Percentiles rank a stretch among this genome's conserved stretches.
Conservation (phyloP, 768 basidiomycete genomes). For the Rhodotorula babjevae region DNA sequence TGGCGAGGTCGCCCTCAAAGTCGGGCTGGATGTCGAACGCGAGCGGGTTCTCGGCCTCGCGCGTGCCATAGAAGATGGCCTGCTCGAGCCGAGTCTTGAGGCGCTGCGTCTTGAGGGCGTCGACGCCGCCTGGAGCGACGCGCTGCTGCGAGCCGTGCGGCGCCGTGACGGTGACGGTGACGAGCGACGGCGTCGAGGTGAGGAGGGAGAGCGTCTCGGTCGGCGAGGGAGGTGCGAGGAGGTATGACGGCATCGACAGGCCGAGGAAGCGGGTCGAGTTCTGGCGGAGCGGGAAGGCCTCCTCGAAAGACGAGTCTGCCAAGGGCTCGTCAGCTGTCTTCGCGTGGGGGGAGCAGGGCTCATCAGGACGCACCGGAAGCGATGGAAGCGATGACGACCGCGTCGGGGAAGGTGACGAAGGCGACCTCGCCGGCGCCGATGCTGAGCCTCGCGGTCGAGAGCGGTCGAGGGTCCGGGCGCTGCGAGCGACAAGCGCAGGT, state of each 20-base stretch:
- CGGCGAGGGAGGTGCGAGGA: neutral
- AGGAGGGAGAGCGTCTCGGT: slow-evolving; percentile 29
- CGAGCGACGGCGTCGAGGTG: slow-evolving; percentile 27
- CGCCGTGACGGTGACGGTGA: slow-evolving; percentile 21
- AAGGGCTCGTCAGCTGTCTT: no score
- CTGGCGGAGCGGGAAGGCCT: slow-evolving; percentile 47
- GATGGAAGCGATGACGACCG: slow-evolving; percentile 46
- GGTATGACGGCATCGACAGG: slow-evolving; percentile 16
- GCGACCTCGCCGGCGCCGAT: slow-evolving; percentile 44
- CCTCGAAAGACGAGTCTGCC: slow-evolving; percentile 46
- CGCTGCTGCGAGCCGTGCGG: slow-evolving; percentile 4
- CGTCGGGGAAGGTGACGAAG: slow-evolving; percentile 48
- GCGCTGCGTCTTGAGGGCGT: slow-evolving; percentile 45
- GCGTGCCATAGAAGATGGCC: slow-evolving; percentile 49
- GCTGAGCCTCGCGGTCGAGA: slow-evolving; percentile 45
- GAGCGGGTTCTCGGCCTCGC: slow-evolving; percentile 47
- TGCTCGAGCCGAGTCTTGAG: slow-evolving; percentile 49
- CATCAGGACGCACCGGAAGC: neutral
- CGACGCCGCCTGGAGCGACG: slow-evolving; percentile 20
- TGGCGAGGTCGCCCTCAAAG: slow-evolving; percentile 46
- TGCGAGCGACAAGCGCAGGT: slow-evolving; percentile 5
- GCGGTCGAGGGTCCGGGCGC: slow-evolving; percentile 45
- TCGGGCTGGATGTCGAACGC: slow-evolving; percentile 46
- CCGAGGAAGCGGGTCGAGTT: slow-evolving; percentile 48
- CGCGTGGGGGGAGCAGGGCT: no score